Conservation (phyloP, 2,329 filamentous ascomycete genomes). For the Diaporthe humulicola region DNA sequence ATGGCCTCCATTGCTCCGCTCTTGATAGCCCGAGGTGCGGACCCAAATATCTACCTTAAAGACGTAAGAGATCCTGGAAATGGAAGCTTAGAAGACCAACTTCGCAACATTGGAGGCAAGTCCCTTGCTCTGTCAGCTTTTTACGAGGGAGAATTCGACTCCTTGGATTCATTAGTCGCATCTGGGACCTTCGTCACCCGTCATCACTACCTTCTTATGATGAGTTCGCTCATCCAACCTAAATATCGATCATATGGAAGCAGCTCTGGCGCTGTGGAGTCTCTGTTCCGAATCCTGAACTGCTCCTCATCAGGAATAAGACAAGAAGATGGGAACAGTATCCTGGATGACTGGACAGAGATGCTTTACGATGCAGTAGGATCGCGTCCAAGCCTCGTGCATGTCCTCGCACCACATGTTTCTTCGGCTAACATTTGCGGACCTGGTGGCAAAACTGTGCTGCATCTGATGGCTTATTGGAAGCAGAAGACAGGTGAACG, state of each 20-base stretch:
- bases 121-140: background rate
- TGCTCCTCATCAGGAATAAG: background rate
- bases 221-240: background rate
- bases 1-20: background rate
- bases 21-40: background rate
- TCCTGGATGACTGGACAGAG: slow-evolving; percentile 3
- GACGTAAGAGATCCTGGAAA: background rate
- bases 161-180: background rate
- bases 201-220: background rate
- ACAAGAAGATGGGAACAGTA: background rate
- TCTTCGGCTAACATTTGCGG: background rate
- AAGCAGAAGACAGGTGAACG: background rate
- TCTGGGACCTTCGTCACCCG: background rate
- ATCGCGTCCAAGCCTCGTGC: background rate
- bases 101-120: background rate
- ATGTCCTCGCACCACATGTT: background rate
- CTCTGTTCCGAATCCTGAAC: background rate
- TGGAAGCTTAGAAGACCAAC: background rate
- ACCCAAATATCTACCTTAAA: background rate
- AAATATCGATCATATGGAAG: background rate
- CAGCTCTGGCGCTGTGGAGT: background rate
- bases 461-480: background rate
- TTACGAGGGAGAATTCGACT: background rate
- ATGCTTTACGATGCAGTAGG: background rate
- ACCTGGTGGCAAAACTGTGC: background rate